Base-by-base conservation (phyloP, 2,329 filamentous ascomycete species). In the Penicillium sp. region DNA sequence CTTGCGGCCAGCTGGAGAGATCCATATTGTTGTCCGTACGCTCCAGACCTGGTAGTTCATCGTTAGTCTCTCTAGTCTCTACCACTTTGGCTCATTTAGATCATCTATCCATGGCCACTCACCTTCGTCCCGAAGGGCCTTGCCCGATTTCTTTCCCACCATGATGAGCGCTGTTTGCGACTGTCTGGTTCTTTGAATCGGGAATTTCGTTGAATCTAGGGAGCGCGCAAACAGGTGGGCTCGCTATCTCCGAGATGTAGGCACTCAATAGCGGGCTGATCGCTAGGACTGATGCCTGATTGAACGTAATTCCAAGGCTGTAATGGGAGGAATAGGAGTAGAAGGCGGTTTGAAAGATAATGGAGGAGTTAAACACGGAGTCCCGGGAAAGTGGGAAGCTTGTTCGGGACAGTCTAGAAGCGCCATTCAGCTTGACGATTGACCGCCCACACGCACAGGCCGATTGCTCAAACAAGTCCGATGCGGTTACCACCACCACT, bases 1-100 rank as follows among this genome's bases (percentile, higher is more conserved):
- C 87, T 70, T 95, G 89, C 10, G 95, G 93, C 93, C 95, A 99
- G 74, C 84, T 96, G 48, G 92, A 90, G 71, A 95, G 86, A 72
- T 93, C 95, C 89, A 99, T 93, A 78, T 93, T 93, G 85, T 99
- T 99, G 81, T 99, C 95, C 59, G 95, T 98, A 72, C 93, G 86
- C 79, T 96, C 91, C 63, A 99, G 86, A 64, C 95, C 93, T 97
- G 73, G 22, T 48, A 51, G 29, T 49, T 43, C 33, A 49, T 33
- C 11, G 14, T 37, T 27, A 44, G 57, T 65, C 55, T n/a, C 21
- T 35, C 16, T 35, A 35, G 19, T 21, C 7, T 8, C 27, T 7
- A 48, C 6, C 22, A 13, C 7, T 9, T 29, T 4, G 27, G 35
- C 27, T 26, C 8, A 19, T 27, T 6, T n/a, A 13, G 19, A 19